Conservation (phyloP, 345 rosid genomes). For the Clausena lansium region DNA sequence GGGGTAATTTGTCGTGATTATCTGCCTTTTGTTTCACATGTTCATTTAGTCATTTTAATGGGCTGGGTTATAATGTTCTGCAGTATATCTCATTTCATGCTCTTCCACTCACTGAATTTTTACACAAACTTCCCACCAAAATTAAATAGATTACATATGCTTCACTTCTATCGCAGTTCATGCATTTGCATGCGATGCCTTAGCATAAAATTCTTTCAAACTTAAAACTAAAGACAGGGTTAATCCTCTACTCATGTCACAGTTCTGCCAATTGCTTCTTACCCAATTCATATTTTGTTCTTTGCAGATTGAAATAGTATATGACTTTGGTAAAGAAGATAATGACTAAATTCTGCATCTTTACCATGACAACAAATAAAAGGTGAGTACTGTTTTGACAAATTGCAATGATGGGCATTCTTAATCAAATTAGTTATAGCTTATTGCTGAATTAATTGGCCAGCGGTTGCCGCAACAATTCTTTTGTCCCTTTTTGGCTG, state of each 20-base stretch:
- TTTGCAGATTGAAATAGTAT: slow-evolving; percentile 87
- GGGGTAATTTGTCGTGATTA: slow-evolving; percentile 54
- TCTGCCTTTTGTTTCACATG: background rate
- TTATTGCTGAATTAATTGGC: background rate
- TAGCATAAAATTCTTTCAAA: background rate
- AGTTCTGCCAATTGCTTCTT: background rate
- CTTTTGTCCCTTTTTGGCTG: background rate
- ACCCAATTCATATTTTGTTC: slow-evolving; percentile 7
- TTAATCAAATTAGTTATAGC: background rate
- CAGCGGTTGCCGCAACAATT: background rate
- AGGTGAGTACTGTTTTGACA: slow-evolving; percentile 33
- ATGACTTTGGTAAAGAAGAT: slow-evolving; percentile 86
- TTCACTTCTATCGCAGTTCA: background rate
- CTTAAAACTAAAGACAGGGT: background rate
- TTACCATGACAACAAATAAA: slow-evolving; percentile 34
- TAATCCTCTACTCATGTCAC: background rate
- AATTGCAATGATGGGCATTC: background rate
- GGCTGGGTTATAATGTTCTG: background rate
- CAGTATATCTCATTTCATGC: background rate
- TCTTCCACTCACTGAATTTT: background rate
- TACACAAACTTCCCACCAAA: background rate
- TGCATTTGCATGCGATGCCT: background rate
- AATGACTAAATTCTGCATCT: slow-evolving; percentile 40
- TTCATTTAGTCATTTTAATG: background rate
- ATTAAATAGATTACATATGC: background rate